phyloP scores from a whole-genome alignment of 2,329 filamentous ascomycete species.

The Aspergillus pseudoglaucus region DNA sequence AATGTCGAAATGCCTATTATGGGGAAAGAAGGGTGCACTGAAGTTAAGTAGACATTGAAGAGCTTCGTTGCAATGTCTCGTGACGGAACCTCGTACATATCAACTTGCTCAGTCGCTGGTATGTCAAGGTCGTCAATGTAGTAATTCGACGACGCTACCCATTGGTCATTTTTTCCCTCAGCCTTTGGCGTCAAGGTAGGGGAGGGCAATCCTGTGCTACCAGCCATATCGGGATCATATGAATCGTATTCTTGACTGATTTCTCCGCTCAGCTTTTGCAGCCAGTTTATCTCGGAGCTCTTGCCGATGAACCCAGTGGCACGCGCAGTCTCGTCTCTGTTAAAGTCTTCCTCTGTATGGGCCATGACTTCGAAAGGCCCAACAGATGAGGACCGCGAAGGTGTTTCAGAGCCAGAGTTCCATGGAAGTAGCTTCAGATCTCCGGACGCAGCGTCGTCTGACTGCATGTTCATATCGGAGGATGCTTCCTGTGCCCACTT shows the following conservation, averaged over 20 bases:
- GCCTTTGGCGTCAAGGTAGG: constrained; percentile 19
- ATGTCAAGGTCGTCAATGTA: constrained; percentile 39
- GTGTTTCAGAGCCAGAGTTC: constrained; percentile 14
- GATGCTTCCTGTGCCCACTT: constrained; percentile 17
- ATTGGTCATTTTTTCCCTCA: constrained; percentile 17
- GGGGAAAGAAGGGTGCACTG: constrained; percentile 41
- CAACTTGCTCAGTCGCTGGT: constrained; percentile 25
- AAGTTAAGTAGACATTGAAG: constrained; percentile 35
- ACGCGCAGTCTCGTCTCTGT: constrained; percentile 30
- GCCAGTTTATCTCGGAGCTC: constrained; percentile 41
- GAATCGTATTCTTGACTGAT: constrained; percentile 21
- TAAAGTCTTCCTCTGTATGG: constrained; percentile 39
- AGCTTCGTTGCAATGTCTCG: constrained; percentile 32
- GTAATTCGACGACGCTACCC: constrained; percentile 29
- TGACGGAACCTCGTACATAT: constrained; percentile 32
- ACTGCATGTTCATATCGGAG: constrained; percentile 16
- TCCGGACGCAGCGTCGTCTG: constrained; percentile 11
- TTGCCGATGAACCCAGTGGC: constrained; percentile 40
- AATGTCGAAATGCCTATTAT: constrained; percentile 38
- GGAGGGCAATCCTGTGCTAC: constrained; percentile 20
- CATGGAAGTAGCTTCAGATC: constrained; percentile 13
- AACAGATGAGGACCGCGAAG: constrained; percentile 17
- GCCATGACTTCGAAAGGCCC: constrained; percentile 36
- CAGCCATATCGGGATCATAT: constrained; percentile 9
- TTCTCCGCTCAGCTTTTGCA: constrained; percentile 33